Evolutionary conservation across 257 asterid genomes (phyloP).

Genomic region (Fraxinus anomala): DNA sequence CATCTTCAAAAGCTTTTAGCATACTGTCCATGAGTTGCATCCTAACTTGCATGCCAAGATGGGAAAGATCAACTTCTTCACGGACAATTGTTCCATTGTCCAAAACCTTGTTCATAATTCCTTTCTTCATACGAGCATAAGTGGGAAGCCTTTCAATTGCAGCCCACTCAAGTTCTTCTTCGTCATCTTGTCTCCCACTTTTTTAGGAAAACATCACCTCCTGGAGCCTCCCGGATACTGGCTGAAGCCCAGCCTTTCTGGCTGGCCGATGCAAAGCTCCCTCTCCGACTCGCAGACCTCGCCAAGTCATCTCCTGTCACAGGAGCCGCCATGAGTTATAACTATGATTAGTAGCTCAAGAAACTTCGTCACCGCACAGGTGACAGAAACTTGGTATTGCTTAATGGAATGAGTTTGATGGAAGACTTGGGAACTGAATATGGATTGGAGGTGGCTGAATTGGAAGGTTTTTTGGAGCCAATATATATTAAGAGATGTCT

Average conservation of each 20-base stretch:
- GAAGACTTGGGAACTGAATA: neutral
- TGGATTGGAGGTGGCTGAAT: constrained; percentile 21
- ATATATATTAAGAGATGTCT: constrained; percentile 22
- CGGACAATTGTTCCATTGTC: constrained; percentile 61
- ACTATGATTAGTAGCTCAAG: constrained; percentile 23
- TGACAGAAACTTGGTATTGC: too few relatives aligned
- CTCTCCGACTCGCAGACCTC: constrained; percentile 56
- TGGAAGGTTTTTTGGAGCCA: neutral
- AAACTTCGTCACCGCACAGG: neutral
- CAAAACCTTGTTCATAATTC: constrained; percentile 58
- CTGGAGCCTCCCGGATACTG: constrained; percentile 66
- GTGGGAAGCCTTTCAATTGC: constrained; percentile 88
- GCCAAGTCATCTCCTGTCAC: constrained; percentile 56
- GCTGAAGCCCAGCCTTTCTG: constrained; percentile 67
- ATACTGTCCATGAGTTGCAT: constrained; percentile 63
- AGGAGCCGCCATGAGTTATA: constrained; percentile 45
- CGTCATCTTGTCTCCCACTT: constrained; percentile 67
- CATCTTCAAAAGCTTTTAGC: constrained; percentile 65
- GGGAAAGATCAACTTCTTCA: constrained; percentile 63
- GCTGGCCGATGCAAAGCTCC: constrained; percentile 57
- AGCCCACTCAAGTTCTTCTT: constrained; percentile 79
- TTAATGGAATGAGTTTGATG: neutral
- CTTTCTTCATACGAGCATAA: constrained; percentile 68
- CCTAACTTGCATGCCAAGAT: constrained; percentile 60
- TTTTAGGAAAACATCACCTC: constrained; percentile 61